Percentiles rank a stretch among this genome's conserved stretches.
phyloP scores from a whole-genome alignment of 1,284 basidiomycete species.

The Fistulinella cinereoalba region DNA sequence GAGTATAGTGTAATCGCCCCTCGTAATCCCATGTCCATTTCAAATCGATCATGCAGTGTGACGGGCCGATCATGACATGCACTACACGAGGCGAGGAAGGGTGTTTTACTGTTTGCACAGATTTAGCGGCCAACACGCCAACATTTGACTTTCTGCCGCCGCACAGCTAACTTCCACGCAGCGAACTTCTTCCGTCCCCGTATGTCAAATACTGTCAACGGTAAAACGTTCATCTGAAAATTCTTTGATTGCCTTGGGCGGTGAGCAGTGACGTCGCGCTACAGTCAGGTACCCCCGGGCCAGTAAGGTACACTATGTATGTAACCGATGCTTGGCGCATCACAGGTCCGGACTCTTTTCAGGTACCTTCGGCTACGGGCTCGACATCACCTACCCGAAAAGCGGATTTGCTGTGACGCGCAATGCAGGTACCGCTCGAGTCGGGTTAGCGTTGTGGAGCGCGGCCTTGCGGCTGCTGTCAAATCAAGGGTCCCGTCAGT shows the following conservation, averaged over 20 bases:
- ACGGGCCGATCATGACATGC: not conserved
- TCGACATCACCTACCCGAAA: too few relatives aligned
- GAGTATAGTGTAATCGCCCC: slow-evolving; percentile 18
- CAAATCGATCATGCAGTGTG: not conserved
- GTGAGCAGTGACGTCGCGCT: not conserved
- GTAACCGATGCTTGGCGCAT: too few relatives aligned
- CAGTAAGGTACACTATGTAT: too few relatives aligned
- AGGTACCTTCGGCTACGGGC: too few relatives aligned
- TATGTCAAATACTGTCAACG: not conserved
- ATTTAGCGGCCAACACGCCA: too few relatives aligned
- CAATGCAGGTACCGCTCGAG: too few relatives aligned
- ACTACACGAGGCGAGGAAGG: not conserved
- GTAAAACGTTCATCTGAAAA: too few relatives aligned
- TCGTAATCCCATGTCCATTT: slow-evolving; percentile 1
- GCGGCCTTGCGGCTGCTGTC: not conserved
- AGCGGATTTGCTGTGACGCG: too few relatives aligned
- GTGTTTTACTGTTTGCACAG: not conserved
- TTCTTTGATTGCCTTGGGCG: too few relatives aligned
- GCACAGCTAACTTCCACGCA: not conserved
- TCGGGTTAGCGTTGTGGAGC: too few relatives aligned
- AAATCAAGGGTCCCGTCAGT: not conserved
- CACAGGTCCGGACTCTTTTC: too few relatives aligned
- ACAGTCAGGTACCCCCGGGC: too few relatives aligned
- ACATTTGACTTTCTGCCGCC: not conserved
- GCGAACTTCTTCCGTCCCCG: not conserved